These are phyloP conservation scores for Clathrus columnatus DNA, from an alignment of 768 basidiomycete species.

Conservation along the genomic window DNA sequence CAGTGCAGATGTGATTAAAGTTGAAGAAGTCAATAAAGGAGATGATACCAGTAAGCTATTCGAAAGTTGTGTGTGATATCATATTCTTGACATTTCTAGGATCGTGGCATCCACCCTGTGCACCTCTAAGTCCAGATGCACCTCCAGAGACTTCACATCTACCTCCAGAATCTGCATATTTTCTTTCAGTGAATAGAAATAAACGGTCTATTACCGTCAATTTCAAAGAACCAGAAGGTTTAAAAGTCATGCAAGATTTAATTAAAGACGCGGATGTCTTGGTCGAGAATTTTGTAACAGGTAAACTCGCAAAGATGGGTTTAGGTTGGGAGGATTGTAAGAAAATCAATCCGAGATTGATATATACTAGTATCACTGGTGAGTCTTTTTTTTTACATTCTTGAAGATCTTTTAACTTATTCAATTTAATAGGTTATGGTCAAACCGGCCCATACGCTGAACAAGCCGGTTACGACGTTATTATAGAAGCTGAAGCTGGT, in stretches of 20 bases:
- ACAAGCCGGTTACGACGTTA: constrained; percentile 82
- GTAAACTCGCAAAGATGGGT: constrained; percentile 78
- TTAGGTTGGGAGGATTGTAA: constrained; percentile 79
- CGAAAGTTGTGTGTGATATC: constrained; percentile 59
- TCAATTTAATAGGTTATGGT: constrained; percentile 47
- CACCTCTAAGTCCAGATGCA: constrained; percentile 31
- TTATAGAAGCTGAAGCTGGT: constrained; percentile 85
- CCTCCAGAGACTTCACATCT: constrained; percentile 51
- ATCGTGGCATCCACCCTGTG: constrained; percentile 30
- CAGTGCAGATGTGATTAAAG: constrained; percentile 87
- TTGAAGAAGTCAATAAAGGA: constrained; percentile 71
- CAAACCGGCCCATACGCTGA: constrained; percentile 85
- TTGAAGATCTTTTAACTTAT: constrained; percentile 1
- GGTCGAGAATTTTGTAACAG: constrained; percentile 82
- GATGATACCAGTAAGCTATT: constrained; percentile 71
- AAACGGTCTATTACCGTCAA: constrained; percentile 86
- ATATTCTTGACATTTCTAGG: constrained; percentile 41
- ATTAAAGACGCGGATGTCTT: constrained; percentile 72
- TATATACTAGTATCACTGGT: constrained; percentile 91
- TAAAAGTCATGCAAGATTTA: constrained; percentile 63
- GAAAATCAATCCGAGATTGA: constrained; percentile 66
- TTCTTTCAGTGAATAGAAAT: constrained; percentile 80
- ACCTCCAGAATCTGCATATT: constrained; percentile 89
- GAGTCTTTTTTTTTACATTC: constrained; percentile 14
- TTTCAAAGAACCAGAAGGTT: constrained; percentile 71